These are phyloP conservation scores for Canariomyces notabilis DNA, from an alignment of 2,329 filamentous ascomycete species.

Conservation along the genomic window DNA sequence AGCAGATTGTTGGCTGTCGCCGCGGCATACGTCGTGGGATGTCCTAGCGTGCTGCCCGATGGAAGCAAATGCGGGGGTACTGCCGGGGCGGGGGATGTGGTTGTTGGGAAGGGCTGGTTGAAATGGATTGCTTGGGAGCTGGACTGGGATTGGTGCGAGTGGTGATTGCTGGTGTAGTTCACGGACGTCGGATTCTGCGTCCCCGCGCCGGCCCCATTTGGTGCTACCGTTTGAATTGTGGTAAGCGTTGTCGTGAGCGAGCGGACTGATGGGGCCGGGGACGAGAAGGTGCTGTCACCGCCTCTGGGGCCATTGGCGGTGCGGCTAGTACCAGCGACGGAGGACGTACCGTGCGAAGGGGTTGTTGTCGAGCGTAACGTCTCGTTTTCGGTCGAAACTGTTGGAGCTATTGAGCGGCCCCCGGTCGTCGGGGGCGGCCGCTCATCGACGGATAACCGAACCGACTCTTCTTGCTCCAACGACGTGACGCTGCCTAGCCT, in stretches of 20 bases:
- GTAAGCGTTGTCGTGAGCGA: conserved; percentile 80
- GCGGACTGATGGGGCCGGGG: conserved; percentile 72
- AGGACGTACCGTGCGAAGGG: conserved; percentile 65
- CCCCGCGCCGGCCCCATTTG: conserved; percentile 43
- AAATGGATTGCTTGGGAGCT: conserved; percentile 53
- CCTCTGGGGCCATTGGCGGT: conserved; percentile 66
- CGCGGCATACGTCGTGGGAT: conserved; percentile 68
- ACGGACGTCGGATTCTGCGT: conserved; percentile 31
- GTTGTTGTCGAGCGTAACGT: conserved; percentile 68
- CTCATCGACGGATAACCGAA: conserved; percentile 56
- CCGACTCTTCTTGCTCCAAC: conserved; percentile 54
- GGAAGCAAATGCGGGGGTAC: conserved; percentile 66
- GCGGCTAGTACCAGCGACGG: conserved; percentile 66
- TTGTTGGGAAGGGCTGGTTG: conserved; percentile 59
- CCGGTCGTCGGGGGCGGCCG: conserved; percentile 51
- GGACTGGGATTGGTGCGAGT: conserved; percentile 35
- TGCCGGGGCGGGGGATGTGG: conserved; percentile 59
- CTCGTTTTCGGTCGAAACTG: conserved; percentile 78
- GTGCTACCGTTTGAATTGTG: conserved; percentile 72
- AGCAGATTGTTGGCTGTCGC: conserved; percentile 77
- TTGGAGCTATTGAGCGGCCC: conserved; percentile 67
- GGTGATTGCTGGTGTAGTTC: conserved; percentile 41
- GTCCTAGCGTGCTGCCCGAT: conserved; percentile 36
- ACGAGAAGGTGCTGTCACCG: conserved; percentile 73
- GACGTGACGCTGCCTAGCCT: conserved; percentile 47